phyloP scores from a whole-genome alignment of 176 grass and related monocot species.

The Triticum urartu region DNA sequence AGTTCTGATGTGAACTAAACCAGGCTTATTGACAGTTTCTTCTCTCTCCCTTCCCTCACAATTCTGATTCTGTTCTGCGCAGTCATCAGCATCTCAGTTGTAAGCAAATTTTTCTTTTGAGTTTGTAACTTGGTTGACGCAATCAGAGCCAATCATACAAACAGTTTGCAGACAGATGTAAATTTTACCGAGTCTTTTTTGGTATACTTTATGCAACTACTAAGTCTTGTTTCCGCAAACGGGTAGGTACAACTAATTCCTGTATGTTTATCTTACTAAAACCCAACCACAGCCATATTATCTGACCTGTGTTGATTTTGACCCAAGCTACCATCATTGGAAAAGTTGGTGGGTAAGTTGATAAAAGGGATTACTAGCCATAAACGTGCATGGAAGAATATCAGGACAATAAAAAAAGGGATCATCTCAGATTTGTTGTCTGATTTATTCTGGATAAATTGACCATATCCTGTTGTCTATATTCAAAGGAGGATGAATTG shows the following conservation, averaged over 20 bases:
- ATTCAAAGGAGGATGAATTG: too few species aligned
- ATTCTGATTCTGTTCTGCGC: neutral
- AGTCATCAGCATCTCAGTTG: neutral
- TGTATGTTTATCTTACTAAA: slow-evolving; percentile 23
- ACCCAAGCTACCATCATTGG: neutral
- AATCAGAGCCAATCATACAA: neutral
- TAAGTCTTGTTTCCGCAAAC: neutral
- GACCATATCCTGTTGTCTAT: neutral
- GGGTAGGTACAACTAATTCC: slow-evolving; percentile 29
- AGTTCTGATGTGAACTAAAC: too few species aligned
- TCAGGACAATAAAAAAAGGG: too few species aligned
- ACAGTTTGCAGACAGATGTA: neutral
- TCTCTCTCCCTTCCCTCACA: neutral
- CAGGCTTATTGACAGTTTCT: too few species aligned
- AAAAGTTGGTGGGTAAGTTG: neutral
- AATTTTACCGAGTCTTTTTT: neutral
- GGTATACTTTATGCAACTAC: neutral
- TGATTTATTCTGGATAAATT: neutral
- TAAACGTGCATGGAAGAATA: neutral
- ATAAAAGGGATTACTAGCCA: neutral
- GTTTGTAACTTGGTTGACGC: slow-evolving; percentile 21
- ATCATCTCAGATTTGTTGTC: too few species aligned
- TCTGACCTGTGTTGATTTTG: neutral
- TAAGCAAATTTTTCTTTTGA: neutral
- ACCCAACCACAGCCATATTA: neutral